A percentile compares a stretch with the other conserved stretches of the same genome.
phyloP scores from a whole-genome alignment of 176 grass and related monocot genomes.

The Aegilops umbellulata region DNA sequence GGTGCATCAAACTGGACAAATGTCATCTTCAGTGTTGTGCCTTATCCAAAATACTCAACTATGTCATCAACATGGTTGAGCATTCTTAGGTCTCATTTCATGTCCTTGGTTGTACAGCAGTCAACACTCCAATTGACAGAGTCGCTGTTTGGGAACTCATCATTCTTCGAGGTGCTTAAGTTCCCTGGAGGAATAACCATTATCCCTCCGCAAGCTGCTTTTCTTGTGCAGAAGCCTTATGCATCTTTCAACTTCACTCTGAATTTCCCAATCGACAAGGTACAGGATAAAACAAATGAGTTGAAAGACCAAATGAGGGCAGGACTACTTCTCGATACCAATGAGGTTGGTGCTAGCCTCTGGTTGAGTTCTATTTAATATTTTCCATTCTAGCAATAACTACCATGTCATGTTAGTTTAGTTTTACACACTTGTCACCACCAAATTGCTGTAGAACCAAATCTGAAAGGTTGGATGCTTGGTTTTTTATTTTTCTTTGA shows the following conservation, averaged over 20 bases:
- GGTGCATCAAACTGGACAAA: constrained; percentile 57
- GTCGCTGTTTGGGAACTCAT: constrained; percentile 67
- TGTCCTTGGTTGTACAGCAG: constrained; percentile 64
- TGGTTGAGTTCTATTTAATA: not conserved
- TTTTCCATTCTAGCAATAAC: not conserved
- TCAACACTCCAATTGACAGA: constrained; percentile 71
- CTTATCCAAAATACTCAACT: constrained; percentile 63
- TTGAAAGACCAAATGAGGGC: constrained; percentile 87
- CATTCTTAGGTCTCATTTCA: constrained; percentile 75
- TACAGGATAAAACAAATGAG: constrained; percentile 52
- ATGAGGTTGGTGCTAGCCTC: constrained; percentile 56
- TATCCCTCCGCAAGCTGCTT: constrained; percentile 79
- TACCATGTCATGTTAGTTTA: constrained; percentile 13
- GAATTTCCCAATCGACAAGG: constrained; percentile 78
- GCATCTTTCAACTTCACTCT: constrained; percentile 86
- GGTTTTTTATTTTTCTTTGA: not conserved
- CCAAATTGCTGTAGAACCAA: not conserved
- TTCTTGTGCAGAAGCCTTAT: constrained; percentile 71
- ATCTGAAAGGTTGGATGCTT: constrained; percentile 18
- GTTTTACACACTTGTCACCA: not conserved
- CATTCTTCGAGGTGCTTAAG: constrained; percentile 67
- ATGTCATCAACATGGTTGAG: constrained; percentile 72
- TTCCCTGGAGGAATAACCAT: constrained; percentile 94
- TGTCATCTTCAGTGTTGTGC: constrained; percentile 79
- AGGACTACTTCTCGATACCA: constrained; percentile 68